Percentiles rank a stretch among this genome's conserved stretches.
phyloP scores from a whole-genome alignment of 768 basidiomycete genomes.

The Xerocomus brunneocitrinus region DNA sequence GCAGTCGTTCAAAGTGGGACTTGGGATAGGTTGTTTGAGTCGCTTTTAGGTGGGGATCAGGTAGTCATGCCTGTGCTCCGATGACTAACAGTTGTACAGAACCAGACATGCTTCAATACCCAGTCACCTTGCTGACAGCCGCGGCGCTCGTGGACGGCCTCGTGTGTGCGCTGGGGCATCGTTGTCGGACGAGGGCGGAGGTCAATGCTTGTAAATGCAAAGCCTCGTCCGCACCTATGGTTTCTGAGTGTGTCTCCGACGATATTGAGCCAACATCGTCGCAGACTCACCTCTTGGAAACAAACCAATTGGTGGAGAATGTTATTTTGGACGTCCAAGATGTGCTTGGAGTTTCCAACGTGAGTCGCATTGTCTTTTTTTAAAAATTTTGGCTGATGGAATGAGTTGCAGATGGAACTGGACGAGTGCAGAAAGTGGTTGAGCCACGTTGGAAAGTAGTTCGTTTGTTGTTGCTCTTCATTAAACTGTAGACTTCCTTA shows the following conservation, averaged over 20 bases:
- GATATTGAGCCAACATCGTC: neutral
- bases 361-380: constrained; percentile 7
- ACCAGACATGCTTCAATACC: constrained; percentile 49
- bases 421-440: constrained; percentile 25
- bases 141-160: constrained; percentile 48
- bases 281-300: constrained; percentile 8
- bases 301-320: constrained; percentile 3
- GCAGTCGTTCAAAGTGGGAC: constrained; percentile 38
- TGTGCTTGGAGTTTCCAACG: constrained; percentile 19
- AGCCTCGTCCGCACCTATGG: neutral
- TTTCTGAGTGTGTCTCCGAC: neutral
- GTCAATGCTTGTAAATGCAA: constrained; percentile 4
- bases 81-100: constrained; percentile 31
- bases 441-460: constrained; percentile 2
- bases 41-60: constrained; percentile 33
- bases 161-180: constrained; percentile 33
- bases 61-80: neutral
- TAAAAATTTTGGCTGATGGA: constrained; percentile 2
- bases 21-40: constrained; percentile 48
- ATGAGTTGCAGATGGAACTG: constrained; percentile 18
- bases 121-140: constrained; percentile 50
- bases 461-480: neutral
- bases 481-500: neutral
- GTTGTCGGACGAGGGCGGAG: constrained; percentile 13
- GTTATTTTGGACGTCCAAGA: constrained; percentile 25